Conservation (phyloP, 176 grass and related monocot genomes). For the Tuctoria greenei region DNA sequence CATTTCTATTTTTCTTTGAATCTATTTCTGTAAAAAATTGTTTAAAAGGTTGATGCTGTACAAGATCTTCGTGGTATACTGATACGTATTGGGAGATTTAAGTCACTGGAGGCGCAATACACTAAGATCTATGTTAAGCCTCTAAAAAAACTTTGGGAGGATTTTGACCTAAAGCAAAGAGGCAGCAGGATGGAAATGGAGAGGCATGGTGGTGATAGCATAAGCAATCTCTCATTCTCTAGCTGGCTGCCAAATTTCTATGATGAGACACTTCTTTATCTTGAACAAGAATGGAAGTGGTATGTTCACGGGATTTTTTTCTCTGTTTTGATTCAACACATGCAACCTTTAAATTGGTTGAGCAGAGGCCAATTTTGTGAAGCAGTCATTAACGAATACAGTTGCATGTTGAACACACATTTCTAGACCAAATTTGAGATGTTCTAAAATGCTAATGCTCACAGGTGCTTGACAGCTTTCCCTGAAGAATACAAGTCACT, state of each 20-base stretch:
- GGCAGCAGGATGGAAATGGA: constrained; percentile 62
- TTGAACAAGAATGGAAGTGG: constrained; percentile 99
- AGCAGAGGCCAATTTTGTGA: constrained; percentile 5
- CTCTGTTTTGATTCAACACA: constrained; percentile 22
- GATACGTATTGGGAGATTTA: constrained; percentile 90
- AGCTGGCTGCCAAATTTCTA: constrained; percentile 98
- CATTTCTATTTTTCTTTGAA: constrained; percentile 38
- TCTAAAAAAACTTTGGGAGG: constrained; percentile 96
- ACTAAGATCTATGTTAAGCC: constrained; percentile 91
- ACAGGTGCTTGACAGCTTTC: constrained; percentile 89
- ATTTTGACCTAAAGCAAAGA: constrained; percentile 90
- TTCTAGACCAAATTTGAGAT: neutral
- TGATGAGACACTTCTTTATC: constrained; percentile 92
- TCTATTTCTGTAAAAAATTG: constrained; percentile 27
- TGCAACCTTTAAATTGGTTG: constrained; percentile 22
- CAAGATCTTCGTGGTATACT: constrained; percentile 89
- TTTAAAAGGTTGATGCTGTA: constrained; percentile 73
- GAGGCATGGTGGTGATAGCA: constrained; percentile 65
- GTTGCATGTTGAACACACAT: neutral
- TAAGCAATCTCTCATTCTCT: constrained; percentile 58
- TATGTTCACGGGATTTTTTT: constrained; percentile 48
- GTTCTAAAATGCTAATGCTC: constrained; percentile 34
- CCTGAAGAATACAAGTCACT: constrained; percentile 92
- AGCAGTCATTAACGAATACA: neutral
- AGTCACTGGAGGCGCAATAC: constrained; percentile 86